phyloP scores from a whole-genome alignment of 1,284 basidiomycete genomes.

The Leccinum huronense region DNA sequence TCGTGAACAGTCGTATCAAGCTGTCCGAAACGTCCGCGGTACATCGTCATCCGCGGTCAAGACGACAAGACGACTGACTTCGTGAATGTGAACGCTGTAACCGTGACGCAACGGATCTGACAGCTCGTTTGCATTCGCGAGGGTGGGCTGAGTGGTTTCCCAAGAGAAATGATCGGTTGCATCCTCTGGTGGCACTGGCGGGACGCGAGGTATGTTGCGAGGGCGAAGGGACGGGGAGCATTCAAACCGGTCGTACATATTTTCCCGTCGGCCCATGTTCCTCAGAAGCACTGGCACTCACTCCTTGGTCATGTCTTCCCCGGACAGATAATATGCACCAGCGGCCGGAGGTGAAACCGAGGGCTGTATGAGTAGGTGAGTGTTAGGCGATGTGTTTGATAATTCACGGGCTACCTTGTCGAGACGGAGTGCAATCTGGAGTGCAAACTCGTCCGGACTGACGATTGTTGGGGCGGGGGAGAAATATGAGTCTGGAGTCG shows the following conservation, averaged over 20 bases:
- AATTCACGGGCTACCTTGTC: conserved; percentile 4
- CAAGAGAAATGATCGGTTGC: conserved; percentile 16
- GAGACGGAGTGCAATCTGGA: conserved; percentile 15
- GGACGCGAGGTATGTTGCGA: neutral
- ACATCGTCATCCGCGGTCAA: conserved; percentile 26
- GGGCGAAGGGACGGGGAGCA: conserved; percentile 13
- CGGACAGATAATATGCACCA: conserved; percentile 14
- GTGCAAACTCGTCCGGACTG: conserved; percentile 20
- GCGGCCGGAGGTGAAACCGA: conserved; percentile 1
- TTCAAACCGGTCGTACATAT: conserved; percentile 10
- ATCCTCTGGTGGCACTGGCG: neutral
- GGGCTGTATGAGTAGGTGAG: conserved; percentile 3
- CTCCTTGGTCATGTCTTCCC: conserved; percentile 18
- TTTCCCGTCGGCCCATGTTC: conserved; percentile 14
- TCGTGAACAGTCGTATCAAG: neutral
- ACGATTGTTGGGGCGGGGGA: conserved; percentile 14
- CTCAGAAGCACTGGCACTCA: conserved; percentile 12
- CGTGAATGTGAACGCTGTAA: conserved; percentile 32
- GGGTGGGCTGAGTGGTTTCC: conserved; percentile 15
- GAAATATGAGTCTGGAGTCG: conserved; percentile 23
- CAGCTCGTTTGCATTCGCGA: conserved; percentile 3
- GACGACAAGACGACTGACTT: conserved; percentile 36
- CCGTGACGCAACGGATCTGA: conserved; percentile 13
- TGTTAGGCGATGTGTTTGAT: neutral
- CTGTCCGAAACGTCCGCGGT: neutral